phyloP scores from a whole-genome alignment of 176 grass and related monocot species.

The Alloteropsis semialata region DNA sequence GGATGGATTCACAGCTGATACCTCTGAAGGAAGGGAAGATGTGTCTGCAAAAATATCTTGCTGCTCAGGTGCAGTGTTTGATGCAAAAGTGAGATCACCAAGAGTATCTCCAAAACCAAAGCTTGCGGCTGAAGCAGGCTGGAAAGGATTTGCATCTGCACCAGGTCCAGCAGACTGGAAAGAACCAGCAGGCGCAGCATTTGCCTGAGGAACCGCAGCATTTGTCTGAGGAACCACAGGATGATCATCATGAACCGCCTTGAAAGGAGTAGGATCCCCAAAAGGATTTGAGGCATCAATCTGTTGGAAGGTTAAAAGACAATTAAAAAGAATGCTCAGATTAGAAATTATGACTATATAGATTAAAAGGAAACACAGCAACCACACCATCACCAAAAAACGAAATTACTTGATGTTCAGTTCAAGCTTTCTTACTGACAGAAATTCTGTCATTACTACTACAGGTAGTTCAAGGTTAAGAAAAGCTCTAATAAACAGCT shows the following conservation, averaged over 20 bases:
- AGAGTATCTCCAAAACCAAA: constrained; percentile 84
- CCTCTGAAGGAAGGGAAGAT: constrained; percentile 29
- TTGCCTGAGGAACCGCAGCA: constrained; percentile 44
- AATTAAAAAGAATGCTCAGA: constrained; percentile 13
- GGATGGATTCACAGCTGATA: constrained; percentile 22
- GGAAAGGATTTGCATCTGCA: constrained; percentile 50
- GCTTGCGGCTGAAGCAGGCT: constrained; percentile 41
- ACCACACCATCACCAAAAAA: not conserved
- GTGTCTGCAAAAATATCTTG: constrained; percentile 53
- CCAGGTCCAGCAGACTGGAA: constrained; percentile 39
- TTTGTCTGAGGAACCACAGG: constrained; percentile 43
- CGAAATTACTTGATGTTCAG: constrained; percentile 10
- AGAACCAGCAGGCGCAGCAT: constrained; percentile 42
- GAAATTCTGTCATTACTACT: not conserved
- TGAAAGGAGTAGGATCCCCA: constrained; percentile 82
- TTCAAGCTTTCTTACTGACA: not conserved
- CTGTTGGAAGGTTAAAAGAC: constrained; percentile 18
- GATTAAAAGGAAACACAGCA: not conserved
- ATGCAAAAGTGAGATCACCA: constrained; percentile 57
- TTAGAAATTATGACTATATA: constrained; percentile 1
- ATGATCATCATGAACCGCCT: constrained; percentile 57
- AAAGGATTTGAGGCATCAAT: constrained; percentile 79
- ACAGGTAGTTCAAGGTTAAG: not conserved
- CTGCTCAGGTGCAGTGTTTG: constrained; percentile 27
- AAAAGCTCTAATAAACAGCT: not conserved